Conservation (phyloP, 2,329 filamentous ascomycete species). For the Emmonsiellopsis sp. region DNA sequence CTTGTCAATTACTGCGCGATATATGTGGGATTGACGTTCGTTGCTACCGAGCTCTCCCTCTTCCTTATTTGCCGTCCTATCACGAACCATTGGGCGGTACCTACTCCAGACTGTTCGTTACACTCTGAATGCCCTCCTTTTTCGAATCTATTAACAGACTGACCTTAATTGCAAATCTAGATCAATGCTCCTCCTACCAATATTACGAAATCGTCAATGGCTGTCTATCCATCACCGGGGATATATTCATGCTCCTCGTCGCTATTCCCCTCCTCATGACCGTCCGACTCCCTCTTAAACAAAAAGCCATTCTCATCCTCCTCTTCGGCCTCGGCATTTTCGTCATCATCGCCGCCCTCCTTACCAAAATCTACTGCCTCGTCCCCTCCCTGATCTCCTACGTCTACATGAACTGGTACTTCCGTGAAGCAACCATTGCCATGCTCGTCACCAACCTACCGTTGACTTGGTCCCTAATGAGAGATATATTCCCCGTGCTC, state of each 20-base stretch:
- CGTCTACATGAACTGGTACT: constrained; percentile 41
- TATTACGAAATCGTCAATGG: constrained; percentile 38
- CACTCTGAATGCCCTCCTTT: not conserved
- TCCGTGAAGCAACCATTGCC: constrained; percentile 37
- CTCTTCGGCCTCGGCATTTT: constrained; percentile 39
- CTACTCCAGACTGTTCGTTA: constrained; percentile 27
- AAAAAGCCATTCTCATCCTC: constrained; percentile 34
- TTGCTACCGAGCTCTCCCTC: constrained; percentile 42
- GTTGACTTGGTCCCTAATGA: constrained; percentile 43
- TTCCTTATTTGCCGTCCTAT: constrained; percentile 45
- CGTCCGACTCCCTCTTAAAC: constrained; percentile 31
- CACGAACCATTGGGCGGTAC: constrained; percentile 43
- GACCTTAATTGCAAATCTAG: constrained; percentile 10
- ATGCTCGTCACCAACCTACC: constrained; percentile 44
- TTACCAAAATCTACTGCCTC: constrained; percentile 42
- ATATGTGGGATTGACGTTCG: constrained; percentile 40
- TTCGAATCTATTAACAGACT: not conserved
- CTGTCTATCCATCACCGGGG: constrained; percentile 29
- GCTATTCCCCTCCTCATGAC: constrained; percentile 35
- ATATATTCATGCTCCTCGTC: constrained; percentile 35
- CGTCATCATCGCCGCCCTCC: constrained; percentile 40
- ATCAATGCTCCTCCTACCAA: constrained; percentile 36
- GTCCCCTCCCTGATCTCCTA: constrained; percentile 33
- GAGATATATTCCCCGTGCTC: constrained; percentile 38
- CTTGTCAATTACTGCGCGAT: constrained; percentile 28